Percentiles rank a stretch among this genome's conserved stretches.
phyloP scores from a whole-genome alignment of 202 grass and related monocot genomes.

The Hordeum pubiflorum region DNA sequence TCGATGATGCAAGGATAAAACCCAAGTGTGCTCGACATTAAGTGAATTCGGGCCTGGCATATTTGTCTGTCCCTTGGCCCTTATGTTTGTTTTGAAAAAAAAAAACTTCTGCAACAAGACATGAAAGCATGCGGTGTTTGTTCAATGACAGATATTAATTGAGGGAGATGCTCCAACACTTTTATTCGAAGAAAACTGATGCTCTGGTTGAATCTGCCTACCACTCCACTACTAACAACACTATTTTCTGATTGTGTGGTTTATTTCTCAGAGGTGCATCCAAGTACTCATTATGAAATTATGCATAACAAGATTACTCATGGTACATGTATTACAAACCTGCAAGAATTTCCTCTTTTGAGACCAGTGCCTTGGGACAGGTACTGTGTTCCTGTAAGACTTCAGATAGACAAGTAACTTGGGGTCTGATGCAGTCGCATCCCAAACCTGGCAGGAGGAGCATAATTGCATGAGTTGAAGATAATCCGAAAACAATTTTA shows the following conservation, averaged over 20 bases:
- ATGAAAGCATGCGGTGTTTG: background rate
- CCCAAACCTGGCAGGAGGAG: constrained; percentile 71
- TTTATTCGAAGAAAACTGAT: background rate
- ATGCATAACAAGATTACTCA: background rate
- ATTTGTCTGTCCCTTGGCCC: background rate
- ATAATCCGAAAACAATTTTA: background rate
- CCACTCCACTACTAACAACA: background rate
- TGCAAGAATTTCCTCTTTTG: constrained; percentile 94
- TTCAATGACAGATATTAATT: background rate
- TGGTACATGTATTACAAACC: constrained; percentile 37
- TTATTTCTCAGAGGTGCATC: background rate
- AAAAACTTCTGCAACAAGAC: background rate
- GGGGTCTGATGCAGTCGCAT: constrained; percentile 80
- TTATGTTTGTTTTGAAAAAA: background rate
- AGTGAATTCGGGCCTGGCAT: background rate
- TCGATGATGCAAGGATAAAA: background rate
- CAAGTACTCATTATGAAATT: background rate
- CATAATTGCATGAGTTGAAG: background rate
- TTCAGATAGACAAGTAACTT: constrained; percentile 84
- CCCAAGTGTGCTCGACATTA: background rate
- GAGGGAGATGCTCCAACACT: background rate
- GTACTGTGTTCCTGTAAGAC: constrained; percentile 83
- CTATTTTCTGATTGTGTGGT: background rate
- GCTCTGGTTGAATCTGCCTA: background rate
- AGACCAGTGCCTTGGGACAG: constrained; percentile 90